phyloP scores from a whole-genome alignment of 2,329 filamentous ascomycete species.

The Geoglossum cookeanum region DNA sequence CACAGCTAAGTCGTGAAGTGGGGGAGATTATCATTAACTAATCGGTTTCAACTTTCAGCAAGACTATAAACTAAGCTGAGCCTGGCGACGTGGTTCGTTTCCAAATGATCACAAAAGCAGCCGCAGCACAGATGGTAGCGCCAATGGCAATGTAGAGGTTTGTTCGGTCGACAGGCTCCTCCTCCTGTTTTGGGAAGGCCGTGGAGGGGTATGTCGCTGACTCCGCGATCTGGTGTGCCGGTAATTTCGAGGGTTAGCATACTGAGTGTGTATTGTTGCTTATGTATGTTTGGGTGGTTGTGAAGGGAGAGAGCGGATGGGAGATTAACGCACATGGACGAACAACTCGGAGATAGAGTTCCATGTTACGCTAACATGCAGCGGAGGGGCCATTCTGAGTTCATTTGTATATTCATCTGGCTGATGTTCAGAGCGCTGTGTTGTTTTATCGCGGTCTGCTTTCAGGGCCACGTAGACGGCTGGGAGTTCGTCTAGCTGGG shows the following conservation, averaged over 20 bases:
- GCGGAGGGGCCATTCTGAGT: conserved; percentile 72
- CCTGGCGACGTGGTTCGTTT: conserved; percentile 15
- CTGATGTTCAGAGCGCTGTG: conserved; percentile 78
- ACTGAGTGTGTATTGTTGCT: not conserved
- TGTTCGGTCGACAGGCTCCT: conserved; percentile 66
- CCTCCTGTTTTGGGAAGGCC: conserved; percentile 76
- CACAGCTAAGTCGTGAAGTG: not conserved
- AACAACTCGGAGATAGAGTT: conserved; percentile 86
- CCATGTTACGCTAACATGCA: conserved; percentile 94
- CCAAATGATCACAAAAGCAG: conserved; percentile 41
- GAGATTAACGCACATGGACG: conserved; percentile 33
- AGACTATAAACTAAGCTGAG: not conserved
- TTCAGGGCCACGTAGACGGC: conserved; percentile 87
- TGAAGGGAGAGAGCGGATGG: not conserved
- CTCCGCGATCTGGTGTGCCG: conserved; percentile 45
- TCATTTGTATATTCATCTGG: conserved; percentile 78
- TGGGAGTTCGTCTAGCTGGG: conserved; percentile 73
- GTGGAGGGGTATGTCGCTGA: conserved; percentile 76
- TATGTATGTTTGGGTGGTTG: not conserved
- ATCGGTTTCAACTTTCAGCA: no score
- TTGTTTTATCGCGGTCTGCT: conserved; percentile 88
- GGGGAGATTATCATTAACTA: not conserved
- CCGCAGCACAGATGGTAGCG: conserved; percentile 41
- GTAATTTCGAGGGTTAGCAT: not conserved
- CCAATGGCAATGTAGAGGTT: conserved; percentile 72